Conservation (phyloP, 352 stramenopile species). For the Thraustochytrium sp. region DNA sequence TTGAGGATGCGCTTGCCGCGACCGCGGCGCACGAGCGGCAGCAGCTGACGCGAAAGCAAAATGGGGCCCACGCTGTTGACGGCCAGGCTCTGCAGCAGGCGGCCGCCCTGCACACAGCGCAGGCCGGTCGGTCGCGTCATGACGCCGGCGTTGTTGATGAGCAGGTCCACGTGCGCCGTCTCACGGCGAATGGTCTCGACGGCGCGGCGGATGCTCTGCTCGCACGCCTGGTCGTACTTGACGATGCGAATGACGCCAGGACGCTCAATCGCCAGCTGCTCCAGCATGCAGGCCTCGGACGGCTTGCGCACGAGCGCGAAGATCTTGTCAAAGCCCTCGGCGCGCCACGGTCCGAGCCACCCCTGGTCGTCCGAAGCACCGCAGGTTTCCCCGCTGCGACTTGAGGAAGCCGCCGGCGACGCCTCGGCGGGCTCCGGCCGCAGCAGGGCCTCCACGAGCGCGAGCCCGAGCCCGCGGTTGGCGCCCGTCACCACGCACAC, state of each 20-base stretch:
- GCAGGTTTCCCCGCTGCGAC: too few relatives aligned
- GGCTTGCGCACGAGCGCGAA: neutral
- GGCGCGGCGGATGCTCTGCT: neutral
- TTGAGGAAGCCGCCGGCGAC: too few relatives aligned
- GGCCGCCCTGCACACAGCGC: neutral
- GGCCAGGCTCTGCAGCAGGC: neutral
- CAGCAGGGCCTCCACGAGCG: neutral
- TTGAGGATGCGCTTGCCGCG: neutral
- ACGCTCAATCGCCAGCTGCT: neutral
- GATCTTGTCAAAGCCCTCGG: constrained; percentile 2
- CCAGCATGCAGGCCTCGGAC: neutral
- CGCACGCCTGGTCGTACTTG: neutral
- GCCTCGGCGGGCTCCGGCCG: neutral
- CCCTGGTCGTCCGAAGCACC: too few relatives aligned
- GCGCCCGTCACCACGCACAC: constrained; percentile 2
- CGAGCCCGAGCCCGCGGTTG: neutral
- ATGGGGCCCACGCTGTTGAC: neutral
- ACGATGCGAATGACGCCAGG: neutral
- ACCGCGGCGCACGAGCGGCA: neutral
- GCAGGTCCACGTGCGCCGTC: neutral
- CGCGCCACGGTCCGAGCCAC: neutral
- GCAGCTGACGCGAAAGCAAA: neutral
- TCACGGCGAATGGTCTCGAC: constrained; percentile 9
- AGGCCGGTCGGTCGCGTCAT: neutral
- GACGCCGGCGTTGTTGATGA: constrained; percentile 9